Conservation (phyloP, 495 filamentous ascomycete species). For the Tuber calosporum region DNA sequence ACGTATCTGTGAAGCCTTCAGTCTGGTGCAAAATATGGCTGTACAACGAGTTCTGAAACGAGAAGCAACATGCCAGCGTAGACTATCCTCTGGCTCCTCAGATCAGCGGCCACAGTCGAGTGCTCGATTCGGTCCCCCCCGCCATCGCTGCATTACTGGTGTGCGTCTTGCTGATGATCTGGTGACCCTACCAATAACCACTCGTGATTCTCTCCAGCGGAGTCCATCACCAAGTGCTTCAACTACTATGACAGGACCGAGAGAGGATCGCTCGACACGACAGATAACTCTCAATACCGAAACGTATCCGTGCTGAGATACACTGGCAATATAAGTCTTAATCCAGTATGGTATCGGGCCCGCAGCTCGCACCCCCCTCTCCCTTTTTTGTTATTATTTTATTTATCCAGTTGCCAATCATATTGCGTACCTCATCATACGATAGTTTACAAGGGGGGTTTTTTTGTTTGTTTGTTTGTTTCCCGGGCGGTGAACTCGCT, state of each 20-base stretch:
- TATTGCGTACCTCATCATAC: too few species aligned
- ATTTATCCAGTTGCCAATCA: too few species aligned
- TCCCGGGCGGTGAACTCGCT: too few species aligned
- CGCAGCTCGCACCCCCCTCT: neutral
- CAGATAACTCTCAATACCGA: neutral
- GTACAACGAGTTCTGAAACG: neutral
- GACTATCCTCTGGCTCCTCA: neutral
- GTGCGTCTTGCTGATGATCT: neutral
- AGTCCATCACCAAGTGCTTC: neutral
- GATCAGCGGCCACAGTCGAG: neutral
- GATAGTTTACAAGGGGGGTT: too few species aligned
- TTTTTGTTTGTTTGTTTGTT: too few species aligned
- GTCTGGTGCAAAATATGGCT: neutral
- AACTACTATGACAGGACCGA: neutral
- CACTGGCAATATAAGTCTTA: neutral
- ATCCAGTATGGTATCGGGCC: neutral
- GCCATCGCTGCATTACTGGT: neutral
- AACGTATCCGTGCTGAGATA: neutral
- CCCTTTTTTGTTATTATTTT: too few species aligned
- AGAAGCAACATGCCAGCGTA: neutral
- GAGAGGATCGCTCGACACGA: neutral
- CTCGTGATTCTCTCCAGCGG: neutral
- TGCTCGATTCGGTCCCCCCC: neutral
- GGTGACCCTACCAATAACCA: neutral
- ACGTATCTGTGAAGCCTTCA: neutral